phyloP scores from a whole-genome alignment of 2,329 filamentous ascomycete species.

The Sporothrix phasma region DNA sequence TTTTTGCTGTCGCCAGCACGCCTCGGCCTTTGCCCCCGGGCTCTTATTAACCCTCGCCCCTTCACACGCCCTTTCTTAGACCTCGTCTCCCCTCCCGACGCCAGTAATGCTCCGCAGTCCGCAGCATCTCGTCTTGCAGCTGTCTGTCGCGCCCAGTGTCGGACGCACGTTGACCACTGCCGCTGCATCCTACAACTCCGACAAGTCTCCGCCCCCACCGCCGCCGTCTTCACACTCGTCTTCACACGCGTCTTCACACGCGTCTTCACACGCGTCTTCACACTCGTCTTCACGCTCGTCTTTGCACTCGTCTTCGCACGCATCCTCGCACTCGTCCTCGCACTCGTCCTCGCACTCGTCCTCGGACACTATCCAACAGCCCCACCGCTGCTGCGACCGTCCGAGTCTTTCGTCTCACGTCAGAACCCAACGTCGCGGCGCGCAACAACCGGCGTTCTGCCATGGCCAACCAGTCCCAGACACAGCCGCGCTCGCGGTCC shows the following conservation, averaged over 20 bases:
- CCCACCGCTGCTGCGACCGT: constrained; percentile 5
- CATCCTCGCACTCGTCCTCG: background rate
- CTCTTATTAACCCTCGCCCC: background rate
- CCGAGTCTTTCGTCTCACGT: constrained; percentile 15
- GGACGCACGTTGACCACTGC: constrained; percentile 18
- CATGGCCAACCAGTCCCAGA: constrained; percentile 5
- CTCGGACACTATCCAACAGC: background rate
- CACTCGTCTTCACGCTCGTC: background rate
- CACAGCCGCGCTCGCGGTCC: constrained; percentile 9
- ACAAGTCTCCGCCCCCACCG: constrained; percentile 11
- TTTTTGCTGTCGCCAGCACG: background rate
- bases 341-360: background rate
- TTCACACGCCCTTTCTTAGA: background rate
- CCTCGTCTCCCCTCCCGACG: background rate
- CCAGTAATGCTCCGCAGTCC: constrained; percentile 19
- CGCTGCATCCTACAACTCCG: constrained; percentile 14
- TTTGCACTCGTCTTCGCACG: background rate
- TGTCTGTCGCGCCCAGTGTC: constrained; percentile 20
- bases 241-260: background rate
- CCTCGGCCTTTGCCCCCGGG: background rate
- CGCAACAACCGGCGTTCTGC: background rate
- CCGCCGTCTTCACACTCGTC: background rate
- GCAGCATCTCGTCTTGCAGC: constrained; percentile 18
- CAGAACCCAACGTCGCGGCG: constrained; percentile 13
- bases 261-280: background rate